These are phyloP conservation scores for Grigorovia yakushimaensis DNA, from an alignment of 805 yeast genomes.

Conservation along the genomic window DNA sequence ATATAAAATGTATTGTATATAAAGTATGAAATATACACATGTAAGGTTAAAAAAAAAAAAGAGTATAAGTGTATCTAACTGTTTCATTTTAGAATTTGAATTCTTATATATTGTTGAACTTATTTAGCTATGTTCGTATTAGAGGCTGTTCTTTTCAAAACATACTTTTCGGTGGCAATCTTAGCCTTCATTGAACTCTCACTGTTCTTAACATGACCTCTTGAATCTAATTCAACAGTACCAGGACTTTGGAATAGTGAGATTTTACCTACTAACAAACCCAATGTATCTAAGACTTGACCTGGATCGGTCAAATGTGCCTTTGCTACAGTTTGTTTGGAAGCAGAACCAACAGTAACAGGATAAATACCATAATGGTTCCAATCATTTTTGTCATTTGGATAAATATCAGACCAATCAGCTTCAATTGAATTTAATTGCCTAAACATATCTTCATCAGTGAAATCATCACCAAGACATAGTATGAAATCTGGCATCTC, in stretches of 20 bases:
- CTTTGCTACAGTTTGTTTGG: constrained; percentile 74
- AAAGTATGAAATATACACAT: too few species aligned
- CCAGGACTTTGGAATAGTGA: constrained; percentile 73
- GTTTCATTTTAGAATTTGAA: too few species aligned
- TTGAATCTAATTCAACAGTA: constrained; percentile 61
- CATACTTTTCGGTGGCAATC: constrained; percentile 23
- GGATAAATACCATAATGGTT: constrained; percentile 63
- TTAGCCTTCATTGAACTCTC: constrained; percentile 33
- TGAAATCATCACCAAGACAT: constrained; percentile 91
- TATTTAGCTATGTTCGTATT: constrained; percentile 4
- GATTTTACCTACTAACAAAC: constrained; percentile 68
- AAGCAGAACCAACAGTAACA: constrained; percentile 87
- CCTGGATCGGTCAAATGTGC: constrained; percentile 77
- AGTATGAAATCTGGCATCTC: constrained; percentile 73
- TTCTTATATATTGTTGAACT: too few species aligned
- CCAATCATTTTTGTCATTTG: constrained; percentile 35
- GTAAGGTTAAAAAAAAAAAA: too few species aligned
- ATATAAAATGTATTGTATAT: too few species aligned
- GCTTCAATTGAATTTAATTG: constrained; percentile 58
- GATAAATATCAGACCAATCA: constrained; percentile 28
- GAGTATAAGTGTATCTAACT: too few species aligned
- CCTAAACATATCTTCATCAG: constrained; percentile 96
- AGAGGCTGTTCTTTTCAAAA: constrained; percentile 21
- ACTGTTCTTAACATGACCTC: constrained; percentile 54
- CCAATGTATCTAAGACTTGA: constrained; percentile 77